Evolutionary conservation across 768 basidiomycete species (phyloP).

Genomic region (Russula sp.): DNA sequence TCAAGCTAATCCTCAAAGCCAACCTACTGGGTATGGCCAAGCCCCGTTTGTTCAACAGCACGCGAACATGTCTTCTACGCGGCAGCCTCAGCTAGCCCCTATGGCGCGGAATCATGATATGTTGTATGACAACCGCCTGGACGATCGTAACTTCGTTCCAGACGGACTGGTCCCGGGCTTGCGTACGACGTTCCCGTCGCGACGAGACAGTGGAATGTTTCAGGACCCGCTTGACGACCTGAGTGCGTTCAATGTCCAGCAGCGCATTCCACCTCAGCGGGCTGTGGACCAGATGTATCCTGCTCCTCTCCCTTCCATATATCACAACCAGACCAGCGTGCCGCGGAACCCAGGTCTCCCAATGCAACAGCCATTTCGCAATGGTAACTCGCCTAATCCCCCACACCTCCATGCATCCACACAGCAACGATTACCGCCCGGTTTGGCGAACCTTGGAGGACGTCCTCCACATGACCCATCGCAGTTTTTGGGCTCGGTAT

Average conservation of each 20-base stretch:
- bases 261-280: slow-evolving; percentile 45
- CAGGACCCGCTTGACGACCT: slow-evolving; percentile 58
- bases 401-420: slow-evolving; percentile 40
- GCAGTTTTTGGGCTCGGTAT: slow-evolving; percentile 43
- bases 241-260: slow-evolving; percentile 53
- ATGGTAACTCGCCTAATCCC: slow-evolving; percentile 60
- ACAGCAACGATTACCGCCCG: slow-evolving; percentile 68
- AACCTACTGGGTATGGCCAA: slow-evolving; percentile 27
- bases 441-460: slow-evolving; percentile 74
- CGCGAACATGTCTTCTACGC: slow-evolving; percentile 33
- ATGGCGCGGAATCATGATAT: slow-evolving; percentile 53
- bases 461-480: slow-evolving; percentile 75
- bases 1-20: slow-evolving; percentile 22
- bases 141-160: slow-evolving; percentile 74
- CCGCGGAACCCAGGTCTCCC: slow-evolving; percentile 49
- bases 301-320: slow-evolving; percentile 44
- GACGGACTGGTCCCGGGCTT: slow-evolving; percentile 85
- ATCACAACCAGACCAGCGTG: slow-evolving; percentile 44
- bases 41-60: slow-evolving; percentile 27
- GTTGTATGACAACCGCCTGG: slow-evolving; percentile 65
- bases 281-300: slow-evolving; percentile 53
- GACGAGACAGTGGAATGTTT: slow-evolving; percentile 49
- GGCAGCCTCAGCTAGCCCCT: slow-evolving; percentile 31
- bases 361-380: slow-evolving; percentile 58
- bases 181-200: slow-evolving; percentile 56